Conservation (phyloP, 2,329 filamentous ascomycete species). For the Exophiala viscosa region DNA sequence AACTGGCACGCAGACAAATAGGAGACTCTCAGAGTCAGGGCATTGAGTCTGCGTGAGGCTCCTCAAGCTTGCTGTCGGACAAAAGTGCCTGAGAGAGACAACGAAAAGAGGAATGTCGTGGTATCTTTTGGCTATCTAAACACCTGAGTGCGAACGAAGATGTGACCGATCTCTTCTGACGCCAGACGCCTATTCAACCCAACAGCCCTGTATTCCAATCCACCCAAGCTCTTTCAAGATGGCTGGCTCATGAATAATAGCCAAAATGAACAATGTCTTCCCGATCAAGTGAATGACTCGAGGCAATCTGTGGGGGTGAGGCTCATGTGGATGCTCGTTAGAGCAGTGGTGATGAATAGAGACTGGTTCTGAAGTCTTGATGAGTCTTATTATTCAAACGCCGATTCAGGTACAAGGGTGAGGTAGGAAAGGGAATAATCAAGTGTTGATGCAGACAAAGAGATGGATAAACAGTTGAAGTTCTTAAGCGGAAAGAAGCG, state of each 20-base stretch:
- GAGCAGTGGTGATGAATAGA: too few relatives aligned
- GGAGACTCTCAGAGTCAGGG: constrained; percentile 10
- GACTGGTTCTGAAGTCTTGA: too few relatives aligned
- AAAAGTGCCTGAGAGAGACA: constrained; percentile 19
- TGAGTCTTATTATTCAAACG: too few relatives aligned
- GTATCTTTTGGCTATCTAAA: constrained; percentile 31
- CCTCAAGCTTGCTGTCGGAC: constrained; percentile 10
- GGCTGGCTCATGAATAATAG: neutral
- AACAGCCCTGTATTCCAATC: neutral
- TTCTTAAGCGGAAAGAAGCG: too few relatives aligned
- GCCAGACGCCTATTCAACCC: constrained; percentile 1
- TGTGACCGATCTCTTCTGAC: constrained; percentile 6
- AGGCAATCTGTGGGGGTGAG: neutral
- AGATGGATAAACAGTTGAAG: too few relatives aligned
- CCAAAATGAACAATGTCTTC: neutral
- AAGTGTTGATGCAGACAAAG: too few relatives aligned
- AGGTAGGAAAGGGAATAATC: too few relatives aligned
- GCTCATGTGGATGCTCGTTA: neutral
- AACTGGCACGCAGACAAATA: constrained; percentile 2
- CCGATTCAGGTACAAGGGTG: too few relatives aligned
- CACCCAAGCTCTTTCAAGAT: constrained; percentile 1
- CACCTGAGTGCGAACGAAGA: constrained; percentile 5
- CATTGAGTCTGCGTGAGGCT: constrained; percentile 1
- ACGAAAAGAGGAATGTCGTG: constrained; percentile 27
- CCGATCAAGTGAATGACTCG: neutral